Evolutionary conservation across 202 grass and related monocot species (phyloP).

Genomic region (Thinopyrum obtusiflorum): DNA sequence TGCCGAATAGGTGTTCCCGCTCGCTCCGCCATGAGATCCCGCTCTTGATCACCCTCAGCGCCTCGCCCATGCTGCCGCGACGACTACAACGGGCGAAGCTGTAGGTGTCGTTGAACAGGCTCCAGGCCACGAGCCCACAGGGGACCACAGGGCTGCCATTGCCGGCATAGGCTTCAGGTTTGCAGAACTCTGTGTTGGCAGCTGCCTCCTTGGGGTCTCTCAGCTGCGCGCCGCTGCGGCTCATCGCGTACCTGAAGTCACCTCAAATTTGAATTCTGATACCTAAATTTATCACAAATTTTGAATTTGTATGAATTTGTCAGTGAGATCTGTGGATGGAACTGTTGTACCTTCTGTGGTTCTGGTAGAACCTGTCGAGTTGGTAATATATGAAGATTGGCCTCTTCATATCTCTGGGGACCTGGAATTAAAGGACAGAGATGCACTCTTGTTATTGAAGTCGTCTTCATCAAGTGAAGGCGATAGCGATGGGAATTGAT

Average conservation of each 20-base stretch:
- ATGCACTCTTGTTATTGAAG: background rate
- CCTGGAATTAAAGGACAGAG: constrained; percentile 10
- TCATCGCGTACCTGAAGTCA: constrained; percentile 47
- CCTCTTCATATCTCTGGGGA: constrained; percentile 56
- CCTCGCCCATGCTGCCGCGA: constrained; percentile 18
- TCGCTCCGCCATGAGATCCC: constrained; percentile 66
- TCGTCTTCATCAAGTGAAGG: background rate
- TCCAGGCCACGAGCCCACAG: constrained; percentile 67
- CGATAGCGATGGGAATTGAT: background rate
- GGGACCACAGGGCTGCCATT: constrained; percentile 45
- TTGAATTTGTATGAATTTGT: background rate
- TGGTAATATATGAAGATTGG: constrained; percentile 73
- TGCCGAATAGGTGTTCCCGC: constrained; percentile 48
- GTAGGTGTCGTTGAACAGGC: constrained; percentile 80
- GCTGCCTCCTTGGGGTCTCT: constrained; percentile 3
- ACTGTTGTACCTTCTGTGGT: constrained; percentile 58
- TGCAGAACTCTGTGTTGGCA: constrained; percentile 22
- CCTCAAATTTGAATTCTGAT: background rate
- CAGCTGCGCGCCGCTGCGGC: constrained; percentile 49
- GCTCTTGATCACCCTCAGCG: constrained; percentile 44
- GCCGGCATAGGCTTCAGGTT: constrained; percentile 41
- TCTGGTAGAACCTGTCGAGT: constrained; percentile 72
- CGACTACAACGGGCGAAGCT: constrained; percentile 34
- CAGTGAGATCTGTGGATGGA: too few species aligned
- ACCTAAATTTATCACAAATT: background rate